phyloP scores from a whole-genome alignment of 192 early-diverging fungal species.

The Linnemannia elongata region DNA sequence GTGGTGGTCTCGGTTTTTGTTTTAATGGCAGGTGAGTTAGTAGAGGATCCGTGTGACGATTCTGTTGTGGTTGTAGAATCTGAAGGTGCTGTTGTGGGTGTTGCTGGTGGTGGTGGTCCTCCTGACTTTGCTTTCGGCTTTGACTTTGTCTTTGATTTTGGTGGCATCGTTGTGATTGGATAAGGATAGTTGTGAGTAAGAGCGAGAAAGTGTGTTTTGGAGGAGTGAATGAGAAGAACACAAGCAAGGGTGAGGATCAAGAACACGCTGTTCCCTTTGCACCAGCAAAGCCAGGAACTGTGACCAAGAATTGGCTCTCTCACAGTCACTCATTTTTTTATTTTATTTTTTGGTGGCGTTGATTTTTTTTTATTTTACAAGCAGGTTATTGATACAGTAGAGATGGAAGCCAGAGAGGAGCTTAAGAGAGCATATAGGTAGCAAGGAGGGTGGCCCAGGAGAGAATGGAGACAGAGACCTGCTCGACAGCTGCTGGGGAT shows the following conservation, averaged over 20 bases:
- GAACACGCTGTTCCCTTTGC: too few species aligned
- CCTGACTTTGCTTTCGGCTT: constrained; percentile 25
- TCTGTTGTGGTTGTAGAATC: neutral
- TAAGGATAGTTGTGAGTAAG: neutral
- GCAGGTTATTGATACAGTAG: neutral
- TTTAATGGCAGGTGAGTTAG: neutral
- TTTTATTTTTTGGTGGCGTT: neutral
- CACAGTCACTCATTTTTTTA: neutral
- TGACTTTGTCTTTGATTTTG: constrained; percentile 5
- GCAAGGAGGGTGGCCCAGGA: constrained; percentile 48
- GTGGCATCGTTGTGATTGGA: neutral
- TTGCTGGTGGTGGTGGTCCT: constrained; percentile 8
- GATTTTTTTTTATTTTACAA: constrained; percentile 4
- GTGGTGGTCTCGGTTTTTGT: neutral
- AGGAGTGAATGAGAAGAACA: neutral
- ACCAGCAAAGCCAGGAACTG: too few species aligned
- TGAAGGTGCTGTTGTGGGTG: constrained; percentile 12
- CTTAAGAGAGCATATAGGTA: constrained; percentile 42
- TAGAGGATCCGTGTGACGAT: neutral
- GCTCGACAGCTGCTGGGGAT: constrained; percentile 9
- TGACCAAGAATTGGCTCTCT: too few species aligned
- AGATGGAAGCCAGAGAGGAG: neutral
- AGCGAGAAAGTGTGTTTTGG: neutral
- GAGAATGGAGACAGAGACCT: constrained; percentile 27
- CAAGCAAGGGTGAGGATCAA: neutral